phyloP scores from a whole-genome alignment of 148 eudicot genomes.

The Chenopodium suecicum region DNA sequence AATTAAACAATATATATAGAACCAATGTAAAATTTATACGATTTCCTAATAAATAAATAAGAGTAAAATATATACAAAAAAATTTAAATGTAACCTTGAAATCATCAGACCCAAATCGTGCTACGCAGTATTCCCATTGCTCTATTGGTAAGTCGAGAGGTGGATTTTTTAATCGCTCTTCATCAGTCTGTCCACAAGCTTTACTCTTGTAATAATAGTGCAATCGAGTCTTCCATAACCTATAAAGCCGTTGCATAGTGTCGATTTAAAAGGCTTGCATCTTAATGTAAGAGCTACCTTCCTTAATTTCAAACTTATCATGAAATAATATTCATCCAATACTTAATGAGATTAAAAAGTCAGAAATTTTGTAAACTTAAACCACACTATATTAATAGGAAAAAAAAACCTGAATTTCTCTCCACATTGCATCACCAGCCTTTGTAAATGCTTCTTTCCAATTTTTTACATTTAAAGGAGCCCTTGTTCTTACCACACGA shows the following conservation, averaged over 20 bases:
- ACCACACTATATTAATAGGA: too few species aligned
- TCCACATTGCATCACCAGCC: background rate
- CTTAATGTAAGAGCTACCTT: background rate
- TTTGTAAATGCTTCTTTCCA: too few species aligned
- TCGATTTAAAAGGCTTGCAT: constrained; percentile 8
- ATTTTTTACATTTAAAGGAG: too few species aligned
- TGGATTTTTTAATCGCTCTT: background rate
- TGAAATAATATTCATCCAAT: too few species aligned
- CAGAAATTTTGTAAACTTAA: too few species aligned
- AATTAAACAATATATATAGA: too few species aligned
- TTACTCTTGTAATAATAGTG: constrained; percentile 8
- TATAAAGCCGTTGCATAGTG: constrained; percentile 1
- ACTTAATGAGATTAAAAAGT: too few species aligned
- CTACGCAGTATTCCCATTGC: constrained; percentile 1
- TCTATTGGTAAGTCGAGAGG: background rate
- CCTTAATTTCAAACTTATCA: background rate
- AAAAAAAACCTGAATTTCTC: background rate
- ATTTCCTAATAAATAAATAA: too few species aligned
- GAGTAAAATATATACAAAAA: too few species aligned
- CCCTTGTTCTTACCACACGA: too few species aligned
- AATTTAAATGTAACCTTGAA: background rate
- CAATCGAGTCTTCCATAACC: background rate
- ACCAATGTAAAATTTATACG: too few species aligned
- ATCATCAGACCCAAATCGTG: background rate
- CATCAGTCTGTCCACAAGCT: background rate